Base-by-base conservation (phyloP, 1,284 basidiomycete species). In the Pseudozyma hubeiensis region DNA sequence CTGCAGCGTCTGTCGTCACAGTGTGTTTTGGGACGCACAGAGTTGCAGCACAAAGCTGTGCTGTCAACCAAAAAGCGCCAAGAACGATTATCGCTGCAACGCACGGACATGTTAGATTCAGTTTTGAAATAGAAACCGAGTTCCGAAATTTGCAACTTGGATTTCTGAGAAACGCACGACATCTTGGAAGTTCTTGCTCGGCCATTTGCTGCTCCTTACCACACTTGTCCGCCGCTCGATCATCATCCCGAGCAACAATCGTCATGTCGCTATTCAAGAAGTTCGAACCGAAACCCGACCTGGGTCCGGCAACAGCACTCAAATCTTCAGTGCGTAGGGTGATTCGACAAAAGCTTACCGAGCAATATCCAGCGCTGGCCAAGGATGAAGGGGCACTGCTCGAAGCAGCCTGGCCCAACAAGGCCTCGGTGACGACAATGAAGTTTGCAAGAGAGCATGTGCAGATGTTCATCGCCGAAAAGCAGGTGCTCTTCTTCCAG, bases 391-490 rank as follows among this genome's bases (percentile, higher is more conserved):
- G 90, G 2, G 84, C 80, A 1, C 81, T 89, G 17, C 87, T 99
- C 24, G 97, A 99, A 84, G 89, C 89, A 78, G 90, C 99, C 61
- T 98, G 97, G 97, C 94, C 95, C 13, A 99, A 99, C 91, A 99
- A 99, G 88, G 95, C 98, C 86, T 88, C 91, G 1, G 87, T 98
- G 48, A 91, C 92, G 8, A 90, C 92, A 78, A 92, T 95, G 67
- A 99, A 98, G 88, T 84, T 82, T 52, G 97, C 95, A 87, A 92
- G 92, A 90, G 96, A 98, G 75, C 93, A 97, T 84, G 89, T 98
- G 77, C 93, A 93, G 56, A 92, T 99, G 83, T 94, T 93, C 85
- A 92, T 94, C 1, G 87, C 96, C 39, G 89, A 94, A 72, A 88
- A 90, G 48, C 91, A 92, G 81, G 94, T 96, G 6, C 85, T 99